Percentiles rank a stretch among this genome's conserved stretches.
These are phyloP conservation scores for Cercospora zeina DNA, from an alignment of 2,329 filamentous ascomycete species.

Conservation along the genomic window DNA sequence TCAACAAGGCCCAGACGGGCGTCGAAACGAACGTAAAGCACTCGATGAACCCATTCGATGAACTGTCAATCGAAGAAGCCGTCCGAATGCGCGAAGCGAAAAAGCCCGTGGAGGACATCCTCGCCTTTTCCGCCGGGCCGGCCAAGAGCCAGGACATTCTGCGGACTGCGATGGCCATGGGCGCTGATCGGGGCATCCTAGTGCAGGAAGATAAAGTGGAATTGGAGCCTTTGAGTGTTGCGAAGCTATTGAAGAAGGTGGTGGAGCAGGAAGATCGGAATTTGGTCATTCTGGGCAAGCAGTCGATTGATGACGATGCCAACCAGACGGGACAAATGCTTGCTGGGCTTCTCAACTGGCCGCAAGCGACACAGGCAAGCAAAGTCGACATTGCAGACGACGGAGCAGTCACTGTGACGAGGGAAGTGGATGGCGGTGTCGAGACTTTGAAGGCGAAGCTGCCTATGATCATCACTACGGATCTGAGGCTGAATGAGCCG, in stretches of 20 bases:
- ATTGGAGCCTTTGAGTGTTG: constrained; percentile 85
- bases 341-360: constrained; percentile 85
- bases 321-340: constrained; percentile 98
- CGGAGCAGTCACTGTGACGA: constrained; percentile 67
- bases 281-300: constrained; percentile 91
- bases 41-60: constrained; percentile 98
- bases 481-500: constrained; percentile 91
- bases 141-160: constrained; percentile 84
- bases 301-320: constrained; percentile 96
- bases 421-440: constrained; percentile 92
- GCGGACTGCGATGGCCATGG: constrained; percentile 98
- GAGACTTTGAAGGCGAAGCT: constrained; percentile 85
- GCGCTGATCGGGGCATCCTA: constrained; percentile 87
- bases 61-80: constrained; percentile 94
- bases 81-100: constrained; percentile 86
- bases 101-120: constrained; percentile 75
- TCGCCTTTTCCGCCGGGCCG: constrained; percentile 83
- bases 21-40: constrained; percentile 95
- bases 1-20: constrained; percentile 73
- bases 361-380: constrained; percentile 90
- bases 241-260: constrained; percentile 79
- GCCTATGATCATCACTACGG: constrained; percentile 92
- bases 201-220: constrained; percentile 69
- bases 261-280: constrained; percentile 85
- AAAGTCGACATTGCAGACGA: constrained; percentile 76